Percentiles rank a stretch among this genome's conserved stretches.
These are phyloP conservation scores for Chenopodium formosanum DNA, from an alignment of 148 eudicot genomes.

Conservation along the genomic window DNA sequence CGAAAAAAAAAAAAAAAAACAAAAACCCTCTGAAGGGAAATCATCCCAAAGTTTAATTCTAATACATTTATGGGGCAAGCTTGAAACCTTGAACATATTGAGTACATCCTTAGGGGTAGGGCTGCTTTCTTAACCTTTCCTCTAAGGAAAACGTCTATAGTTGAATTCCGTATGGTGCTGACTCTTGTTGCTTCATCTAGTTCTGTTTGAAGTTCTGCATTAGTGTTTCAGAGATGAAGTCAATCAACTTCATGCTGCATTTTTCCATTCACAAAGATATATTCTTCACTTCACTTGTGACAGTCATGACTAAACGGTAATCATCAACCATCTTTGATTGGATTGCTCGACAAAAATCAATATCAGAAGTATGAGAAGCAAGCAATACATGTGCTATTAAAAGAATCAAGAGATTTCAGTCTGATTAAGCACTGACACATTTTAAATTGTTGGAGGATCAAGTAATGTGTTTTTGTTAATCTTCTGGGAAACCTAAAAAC, in stretches of 20 bases:
- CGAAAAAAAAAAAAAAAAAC: too few species aligned
- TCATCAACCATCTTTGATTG: background rate
- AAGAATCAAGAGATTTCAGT: background rate
- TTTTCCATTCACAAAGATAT: background rate
- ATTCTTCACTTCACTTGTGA: background rate
- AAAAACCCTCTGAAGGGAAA: too few species aligned
- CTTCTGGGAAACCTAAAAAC: conserved; percentile 66
- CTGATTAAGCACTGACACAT: background rate
- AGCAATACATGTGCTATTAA: background rate
- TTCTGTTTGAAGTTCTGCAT: background rate
- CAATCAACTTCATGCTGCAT: background rate
- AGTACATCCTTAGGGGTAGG: too few species aligned
- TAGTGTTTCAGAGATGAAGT: background rate
- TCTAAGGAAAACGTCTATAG: background rate
- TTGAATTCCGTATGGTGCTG: background rate
- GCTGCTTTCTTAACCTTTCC: background rate
- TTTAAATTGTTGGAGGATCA: background rate
- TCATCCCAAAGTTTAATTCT: too few species aligned
- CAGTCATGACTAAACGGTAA: background rate
- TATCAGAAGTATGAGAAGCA: background rate
- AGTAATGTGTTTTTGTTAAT: conserved; percentile 13
- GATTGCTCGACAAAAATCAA: background rate
- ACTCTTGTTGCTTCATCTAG: background rate
- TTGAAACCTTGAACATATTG: background rate
- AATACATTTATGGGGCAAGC: background rate